phyloP scores from a whole-genome alignment of 768 basidiomycete species.

The Cystobasidiopsis lactophilus region DNA sequence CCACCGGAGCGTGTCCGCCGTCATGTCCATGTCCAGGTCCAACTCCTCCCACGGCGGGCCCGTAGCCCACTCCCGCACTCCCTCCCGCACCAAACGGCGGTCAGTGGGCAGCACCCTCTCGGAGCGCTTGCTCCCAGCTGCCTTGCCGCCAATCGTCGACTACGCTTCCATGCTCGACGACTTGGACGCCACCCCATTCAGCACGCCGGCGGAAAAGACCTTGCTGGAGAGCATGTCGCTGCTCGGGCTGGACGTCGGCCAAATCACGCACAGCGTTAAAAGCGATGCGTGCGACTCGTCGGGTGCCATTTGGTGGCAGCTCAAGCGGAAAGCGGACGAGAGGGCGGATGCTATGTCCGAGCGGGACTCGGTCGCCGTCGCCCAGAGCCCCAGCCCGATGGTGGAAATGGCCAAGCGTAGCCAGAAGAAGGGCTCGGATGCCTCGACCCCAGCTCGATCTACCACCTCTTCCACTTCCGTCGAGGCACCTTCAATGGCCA shows the following conservation, averaged over 20 bases:
- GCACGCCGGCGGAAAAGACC: conserved; percentile 55
- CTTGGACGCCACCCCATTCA: conserved; percentile 60
- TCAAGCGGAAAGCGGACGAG: conserved; percentile 57
- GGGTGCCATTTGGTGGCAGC: conserved; percentile 90
- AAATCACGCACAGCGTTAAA: conserved; percentile 81
- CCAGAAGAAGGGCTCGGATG: conserved; percentile 12
- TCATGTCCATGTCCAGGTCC: too few relatives aligned
- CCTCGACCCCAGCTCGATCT: background rate
- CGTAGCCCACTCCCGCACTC: conserved; percentile 43
- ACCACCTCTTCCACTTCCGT: too few relatives aligned
- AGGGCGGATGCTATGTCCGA: conserved; percentile 24
- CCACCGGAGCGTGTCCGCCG: too few relatives aligned
- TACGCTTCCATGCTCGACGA: conserved; percentile 24
- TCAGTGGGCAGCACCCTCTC: conserved; percentile 66
- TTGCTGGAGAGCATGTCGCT: conserved; percentile 49
- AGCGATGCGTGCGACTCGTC: conserved; percentile 79
- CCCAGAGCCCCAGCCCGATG: conserved; percentile 15
- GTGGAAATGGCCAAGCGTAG: conserved; percentile 13
- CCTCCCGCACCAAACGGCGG: conserved; percentile 81
- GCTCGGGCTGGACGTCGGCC: conserved; percentile 77
- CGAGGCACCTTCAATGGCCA: background rate
- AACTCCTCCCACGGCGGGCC: conserved; percentile 38
- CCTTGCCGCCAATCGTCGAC: conserved; percentile 38
- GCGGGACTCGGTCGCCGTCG: conserved; percentile 11
- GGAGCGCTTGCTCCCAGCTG: conserved; percentile 19